Conservation (phyloP, 2,329 filamentous ascomycete genomes). For the Incumbomyces delicatus region DNA sequence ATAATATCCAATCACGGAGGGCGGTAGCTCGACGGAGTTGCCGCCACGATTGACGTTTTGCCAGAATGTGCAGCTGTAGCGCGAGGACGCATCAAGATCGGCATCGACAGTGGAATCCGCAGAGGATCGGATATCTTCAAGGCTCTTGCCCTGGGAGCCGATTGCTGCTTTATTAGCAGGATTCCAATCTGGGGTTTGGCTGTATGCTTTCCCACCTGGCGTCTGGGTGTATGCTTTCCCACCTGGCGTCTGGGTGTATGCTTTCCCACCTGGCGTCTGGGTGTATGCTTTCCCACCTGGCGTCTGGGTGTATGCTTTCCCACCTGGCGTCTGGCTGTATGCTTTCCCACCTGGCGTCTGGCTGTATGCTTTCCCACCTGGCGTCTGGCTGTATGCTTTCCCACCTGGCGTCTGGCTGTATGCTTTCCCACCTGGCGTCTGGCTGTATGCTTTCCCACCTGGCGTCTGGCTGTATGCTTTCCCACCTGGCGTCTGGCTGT, state of each 20-base stretch:
- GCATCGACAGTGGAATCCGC: constrained; percentile 27
- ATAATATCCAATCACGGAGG: constrained; percentile 19
- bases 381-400: no score
- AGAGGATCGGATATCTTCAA: constrained; percentile 30
- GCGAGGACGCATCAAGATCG: constrained; percentile 24
- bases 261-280: constrained; percentile 28
- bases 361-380: constrained; percentile 23
- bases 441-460: no score
- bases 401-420: constrained; percentile 29
- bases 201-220: constrained; percentile 26
- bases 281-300: constrained; percentile 22
- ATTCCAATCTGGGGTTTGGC: constrained; percentile 29
- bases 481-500: no score
- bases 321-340: constrained; percentile 28
- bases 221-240: constrained; percentile 24
- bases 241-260: no score
- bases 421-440: no score
- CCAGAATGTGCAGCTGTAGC: constrained; percentile 15
- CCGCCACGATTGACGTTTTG: constrained; percentile 16
- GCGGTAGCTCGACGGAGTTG: constrained; percentile 17
- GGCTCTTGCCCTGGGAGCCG: constrained; percentile 27
- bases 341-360: constrained; percentile 26
- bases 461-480: constrained; percentile 26
- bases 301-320: no score
- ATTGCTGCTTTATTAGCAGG: constrained; percentile 25